These are phyloP conservation scores for Melampsora americana DNA, from an alignment of 1,284 basidiomycete species.

Conservation along the genomic window DNA sequence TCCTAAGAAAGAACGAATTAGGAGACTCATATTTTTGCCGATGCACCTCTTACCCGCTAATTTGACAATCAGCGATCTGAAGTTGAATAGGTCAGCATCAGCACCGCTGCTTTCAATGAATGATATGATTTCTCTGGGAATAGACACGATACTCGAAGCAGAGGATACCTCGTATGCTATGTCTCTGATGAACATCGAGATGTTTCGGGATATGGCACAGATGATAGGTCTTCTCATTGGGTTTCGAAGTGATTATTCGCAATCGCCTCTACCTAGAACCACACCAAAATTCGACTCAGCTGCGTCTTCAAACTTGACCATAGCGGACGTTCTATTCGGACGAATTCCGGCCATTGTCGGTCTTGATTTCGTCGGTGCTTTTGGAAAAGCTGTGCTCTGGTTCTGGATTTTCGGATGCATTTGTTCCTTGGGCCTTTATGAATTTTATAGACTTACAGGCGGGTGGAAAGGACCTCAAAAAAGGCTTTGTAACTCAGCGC, in stretches of 20 bases:
- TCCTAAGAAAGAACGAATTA: conserved; percentile 17
- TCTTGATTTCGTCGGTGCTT: conserved; percentile 49
- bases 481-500: not conserved
- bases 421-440: conserved; percentile 45
- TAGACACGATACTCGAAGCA: conserved; percentile 45
- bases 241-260: not conserved
- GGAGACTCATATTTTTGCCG: conserved; percentile 48
- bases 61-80: conserved; percentile 48
- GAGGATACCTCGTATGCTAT: conserved; percentile 37
- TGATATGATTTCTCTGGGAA: conserved; percentile 41
- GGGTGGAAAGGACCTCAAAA: conserved; percentile 42
- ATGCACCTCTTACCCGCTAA: conserved; percentile 48
- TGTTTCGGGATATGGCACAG: conserved; percentile 46
- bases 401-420: conserved; percentile 47
- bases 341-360: conserved; percentile 48
- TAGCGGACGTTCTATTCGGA: conserved; percentile 30
- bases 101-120: conserved; percentile 39
- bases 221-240: not conserved
- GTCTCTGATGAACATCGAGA: conserved; percentile 45
- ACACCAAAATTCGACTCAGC: conserved; percentile 36
- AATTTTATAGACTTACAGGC: conserved; percentile 49
- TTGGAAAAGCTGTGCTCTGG: conserved; percentile 48
- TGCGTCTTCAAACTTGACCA: conserved; percentile 25
- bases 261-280: conserved; percentile 15
- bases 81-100: conserved; percentile 46